Conservation (phyloP, 1,284 basidiomycete genomes). For the Fomitopsis pinicola region DNA sequence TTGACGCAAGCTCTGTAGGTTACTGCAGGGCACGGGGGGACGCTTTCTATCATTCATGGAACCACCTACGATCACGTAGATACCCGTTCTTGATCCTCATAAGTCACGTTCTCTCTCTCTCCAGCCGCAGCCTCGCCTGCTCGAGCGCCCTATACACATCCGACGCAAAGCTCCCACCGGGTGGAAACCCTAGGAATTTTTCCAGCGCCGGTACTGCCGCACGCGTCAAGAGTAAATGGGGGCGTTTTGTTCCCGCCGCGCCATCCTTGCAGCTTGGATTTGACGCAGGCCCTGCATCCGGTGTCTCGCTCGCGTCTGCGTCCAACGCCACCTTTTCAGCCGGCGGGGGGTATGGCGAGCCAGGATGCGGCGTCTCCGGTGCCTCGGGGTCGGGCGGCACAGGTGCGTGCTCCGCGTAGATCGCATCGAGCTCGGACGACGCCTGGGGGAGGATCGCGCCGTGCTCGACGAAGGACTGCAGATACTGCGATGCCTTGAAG, state of each 20-base stretch:
- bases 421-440: conserved; percentile 47
- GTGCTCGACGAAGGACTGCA: conserved; percentile 52
- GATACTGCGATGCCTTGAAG: conserved; percentile 67
- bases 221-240: conserved; percentile 41
- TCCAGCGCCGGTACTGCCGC: conserved; percentile 51
- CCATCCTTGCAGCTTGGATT: not conserved
- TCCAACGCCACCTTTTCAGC: not conserved
- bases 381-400: conserved; percentile 14
- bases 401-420: conserved; percentile 45
- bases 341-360: not conserved
- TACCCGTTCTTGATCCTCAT: not conserved
- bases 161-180: conserved; percentile 35
- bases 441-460: conserved; percentile 52
- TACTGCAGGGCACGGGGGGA: too few relatives aligned
- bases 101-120: not conserved
- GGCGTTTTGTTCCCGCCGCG: not conserved
- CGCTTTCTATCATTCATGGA: not conserved
- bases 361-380: not conserved
- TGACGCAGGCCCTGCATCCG: not conserved
- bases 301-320: not conserved
- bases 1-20: too few relatives aligned
- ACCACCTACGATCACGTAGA: not conserved
- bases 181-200: conserved; percentile 40
- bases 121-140: conserved; percentile 38
- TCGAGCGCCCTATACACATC: conserved; percentile 64